Conservation (phyloP, 2,329 filamentous ascomycete species). For the Aspergillus thermomutatus region DNA sequence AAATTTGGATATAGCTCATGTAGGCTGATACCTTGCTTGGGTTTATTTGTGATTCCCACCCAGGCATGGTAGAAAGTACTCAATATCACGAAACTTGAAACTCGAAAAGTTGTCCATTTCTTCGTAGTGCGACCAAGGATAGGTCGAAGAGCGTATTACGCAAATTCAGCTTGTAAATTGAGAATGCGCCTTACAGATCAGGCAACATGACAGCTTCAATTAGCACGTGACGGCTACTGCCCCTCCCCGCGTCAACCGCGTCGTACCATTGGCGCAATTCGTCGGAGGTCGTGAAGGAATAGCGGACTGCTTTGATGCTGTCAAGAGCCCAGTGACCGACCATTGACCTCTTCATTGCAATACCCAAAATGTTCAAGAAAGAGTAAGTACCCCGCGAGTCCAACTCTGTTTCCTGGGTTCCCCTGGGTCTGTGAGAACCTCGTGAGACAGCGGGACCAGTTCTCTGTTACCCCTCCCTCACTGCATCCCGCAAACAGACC, state of each 20-base stretch:
- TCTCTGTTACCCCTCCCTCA: neutral
- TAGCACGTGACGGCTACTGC: constrained; percentile 15
- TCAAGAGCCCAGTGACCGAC: constrained; percentile 2
- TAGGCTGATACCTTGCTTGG: neutral
- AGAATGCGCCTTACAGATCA: neutral
- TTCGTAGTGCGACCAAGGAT: neutral
- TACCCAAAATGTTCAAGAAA: constrained; percentile 78
- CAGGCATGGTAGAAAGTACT: neutral
- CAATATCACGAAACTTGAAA: neutral
- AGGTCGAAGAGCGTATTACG: neutral
- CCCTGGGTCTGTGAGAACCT: neutral
- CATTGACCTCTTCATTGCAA: constrained; percentile 6
- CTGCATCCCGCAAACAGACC: neutral
- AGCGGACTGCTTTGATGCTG: neutral
- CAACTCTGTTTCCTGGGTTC: neutral
- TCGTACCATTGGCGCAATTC: constrained; percentile 20
- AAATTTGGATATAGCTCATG: constrained; percentile 1
- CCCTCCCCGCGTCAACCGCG: constrained; percentile 23
- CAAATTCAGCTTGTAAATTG: neutral
- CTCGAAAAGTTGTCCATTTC: neutral
- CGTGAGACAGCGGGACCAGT: neutral
- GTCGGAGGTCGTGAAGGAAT: neutral
- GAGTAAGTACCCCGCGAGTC: constrained; percentile 57
- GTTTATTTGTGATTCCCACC: constrained; percentile 2
- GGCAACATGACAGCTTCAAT: neutral